These are phyloP conservation scores for Ophiosphaerella herpotricha DNA, from an alignment of 2,329 filamentous ascomycete species.

Conservation along the genomic window DNA sequence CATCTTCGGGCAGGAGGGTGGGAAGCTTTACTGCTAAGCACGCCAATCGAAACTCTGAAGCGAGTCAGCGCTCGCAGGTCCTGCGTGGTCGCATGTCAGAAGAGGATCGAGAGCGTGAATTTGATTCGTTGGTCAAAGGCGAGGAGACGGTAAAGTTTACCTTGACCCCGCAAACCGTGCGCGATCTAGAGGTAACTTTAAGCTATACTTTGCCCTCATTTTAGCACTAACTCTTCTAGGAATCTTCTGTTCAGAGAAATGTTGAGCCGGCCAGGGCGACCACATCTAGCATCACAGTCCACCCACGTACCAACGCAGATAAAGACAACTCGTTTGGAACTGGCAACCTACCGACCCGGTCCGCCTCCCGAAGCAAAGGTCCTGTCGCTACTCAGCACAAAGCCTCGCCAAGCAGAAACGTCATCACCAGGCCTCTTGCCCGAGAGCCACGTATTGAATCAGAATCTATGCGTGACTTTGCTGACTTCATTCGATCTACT, in stretches of 20 bases:
- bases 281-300: slow-evolving; percentile 35
- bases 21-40: slow-evolving; percentile 38
- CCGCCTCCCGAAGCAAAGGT: slow-evolving; percentile 26
- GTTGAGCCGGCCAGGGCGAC: slow-evolving; percentile 21
- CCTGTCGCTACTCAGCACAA: slow-evolving; percentile 21
- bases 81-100: slow-evolving; percentile 43
- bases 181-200: slow-evolving; percentile 50
- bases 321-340: slow-evolving; percentile 36
- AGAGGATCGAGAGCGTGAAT: slow-evolving; percentile 49
- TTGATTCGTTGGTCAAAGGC: slow-evolving; percentile 54
- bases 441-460: slow-evolving; percentile 73
- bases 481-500: slow-evolving; percentile 86
- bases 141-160: slow-evolving; percentile 57
- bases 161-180: slow-evolving; percentile 53
- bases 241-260: slow-evolving; percentile 23
- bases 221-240: slow-evolving; percentile 17
- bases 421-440: slow-evolving; percentile 51
- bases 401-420: slow-evolving; percentile 31
- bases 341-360: slow-evolving; percentile 28
- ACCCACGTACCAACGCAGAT: slow-evolving; percentile 37
- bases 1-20: slow-evolving; percentile 37
- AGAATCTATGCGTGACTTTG: slow-evolving; percentile 80
- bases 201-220: neutral
- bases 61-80: slow-evolving; percentile 35
- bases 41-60: slow-evolving; percentile 39